These are phyloP conservation scores for Avena atlantica DNA, from an alignment of 176 grass and related monocot genomes.

Conservation along the genomic window DNA sequence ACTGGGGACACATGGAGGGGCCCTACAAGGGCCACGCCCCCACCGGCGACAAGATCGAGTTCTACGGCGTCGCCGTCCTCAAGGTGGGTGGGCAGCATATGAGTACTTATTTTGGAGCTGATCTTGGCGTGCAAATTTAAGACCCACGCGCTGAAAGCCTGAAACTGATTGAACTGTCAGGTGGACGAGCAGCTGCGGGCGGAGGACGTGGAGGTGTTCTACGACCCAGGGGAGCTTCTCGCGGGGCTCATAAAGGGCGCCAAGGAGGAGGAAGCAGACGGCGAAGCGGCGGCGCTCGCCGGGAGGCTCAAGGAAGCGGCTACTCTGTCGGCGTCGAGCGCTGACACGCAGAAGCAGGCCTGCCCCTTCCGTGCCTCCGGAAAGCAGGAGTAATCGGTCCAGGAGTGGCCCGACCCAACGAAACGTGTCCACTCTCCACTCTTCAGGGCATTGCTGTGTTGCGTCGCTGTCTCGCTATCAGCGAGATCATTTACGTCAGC, in stretches of 20 bases:
- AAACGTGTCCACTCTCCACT: slow-evolving; percentile 9
- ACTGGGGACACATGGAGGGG: slow-evolving; percentile 88
- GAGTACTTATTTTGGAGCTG: neutral
- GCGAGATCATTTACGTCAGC: neutral
- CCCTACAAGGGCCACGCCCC: slow-evolving; percentile 70
- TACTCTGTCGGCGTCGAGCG: slow-evolving; percentile 10
- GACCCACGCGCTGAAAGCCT: neutral
- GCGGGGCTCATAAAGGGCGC: slow-evolving; percentile 70
- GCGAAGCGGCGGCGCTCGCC: slow-evolving; percentile 39
- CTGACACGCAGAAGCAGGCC: slow-evolving; percentile 16
- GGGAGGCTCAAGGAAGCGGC: slow-evolving; percentile 42
- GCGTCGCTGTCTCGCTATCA: neutral
- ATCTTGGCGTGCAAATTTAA: neutral
- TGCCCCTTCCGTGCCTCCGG: slow-evolving; percentile 50
- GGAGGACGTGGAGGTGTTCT: slow-evolving; percentile 87
- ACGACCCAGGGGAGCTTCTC: slow-evolving; percentile 82
- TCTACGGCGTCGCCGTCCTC: slow-evolving; percentile 76
- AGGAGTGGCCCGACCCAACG: neutral
- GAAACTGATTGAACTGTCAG: slow-evolving; percentile 27
- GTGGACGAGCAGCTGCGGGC: slow-evolving; percentile 81
- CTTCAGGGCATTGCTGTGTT: neutral
- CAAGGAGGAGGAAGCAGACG: slow-evolving; percentile 13
- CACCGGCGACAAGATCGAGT: slow-evolving; percentile 76
- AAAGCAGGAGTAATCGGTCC: slow-evolving; percentile 25
- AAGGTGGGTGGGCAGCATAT: slow-evolving; percentile 45